Evolutionary conservation across 2,329 filamentous ascomycete species (phyloP).

Genomic region (Trichoderma sp.): DNA sequence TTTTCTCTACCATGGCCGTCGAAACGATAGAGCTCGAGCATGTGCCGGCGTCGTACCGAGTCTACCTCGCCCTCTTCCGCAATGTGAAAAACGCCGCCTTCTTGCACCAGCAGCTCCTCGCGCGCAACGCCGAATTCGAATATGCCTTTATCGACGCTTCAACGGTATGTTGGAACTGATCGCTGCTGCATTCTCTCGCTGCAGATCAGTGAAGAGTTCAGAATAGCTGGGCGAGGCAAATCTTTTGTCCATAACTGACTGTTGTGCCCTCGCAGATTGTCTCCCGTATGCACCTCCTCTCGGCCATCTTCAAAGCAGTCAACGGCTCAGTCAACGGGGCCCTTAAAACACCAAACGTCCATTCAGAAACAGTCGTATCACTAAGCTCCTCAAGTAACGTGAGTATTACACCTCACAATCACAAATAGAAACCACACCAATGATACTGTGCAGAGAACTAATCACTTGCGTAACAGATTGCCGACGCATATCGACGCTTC

Average conservation of each 20-base stretch:
- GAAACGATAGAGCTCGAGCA: slow-evolving; percentile 75
- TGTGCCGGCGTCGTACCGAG: slow-evolving; percentile 63
- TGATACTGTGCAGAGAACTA: neutral
- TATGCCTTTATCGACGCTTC: slow-evolving; percentile 92
- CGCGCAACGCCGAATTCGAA: slow-evolving; percentile 81
- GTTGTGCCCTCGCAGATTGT: slow-evolving; percentile 56
- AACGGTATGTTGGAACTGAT: slow-evolving; percentile 56
- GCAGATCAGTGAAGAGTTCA: neutral
- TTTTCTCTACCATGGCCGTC: slow-evolving; percentile 40
- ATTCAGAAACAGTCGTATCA: slow-evolving; percentile 83
- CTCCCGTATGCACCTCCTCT: slow-evolving; percentile 70
- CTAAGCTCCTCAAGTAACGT: slow-evolving; percentile 84
- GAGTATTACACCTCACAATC: neutral
- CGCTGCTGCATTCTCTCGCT: neutral
- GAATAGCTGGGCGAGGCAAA: neutral
- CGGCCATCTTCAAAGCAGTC: slow-evolving; percentile 76
- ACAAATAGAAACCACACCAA: neutral
- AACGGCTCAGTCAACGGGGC: slow-evolving; percentile 61
- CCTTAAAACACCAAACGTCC: slow-evolving; percentile 79
- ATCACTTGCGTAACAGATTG: slow-evolving; percentile 60
- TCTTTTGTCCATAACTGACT: neutral
- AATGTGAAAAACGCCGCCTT: slow-evolving; percentile 76
- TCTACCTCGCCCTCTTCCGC: slow-evolving; percentile 75
- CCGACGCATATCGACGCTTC: slow-evolving; percentile 86
- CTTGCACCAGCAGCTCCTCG: slow-evolving; percentile 80